Evolutionary conservation across 306 rosid species (phyloP).

Genomic region (Cercis canadensis): DNA sequence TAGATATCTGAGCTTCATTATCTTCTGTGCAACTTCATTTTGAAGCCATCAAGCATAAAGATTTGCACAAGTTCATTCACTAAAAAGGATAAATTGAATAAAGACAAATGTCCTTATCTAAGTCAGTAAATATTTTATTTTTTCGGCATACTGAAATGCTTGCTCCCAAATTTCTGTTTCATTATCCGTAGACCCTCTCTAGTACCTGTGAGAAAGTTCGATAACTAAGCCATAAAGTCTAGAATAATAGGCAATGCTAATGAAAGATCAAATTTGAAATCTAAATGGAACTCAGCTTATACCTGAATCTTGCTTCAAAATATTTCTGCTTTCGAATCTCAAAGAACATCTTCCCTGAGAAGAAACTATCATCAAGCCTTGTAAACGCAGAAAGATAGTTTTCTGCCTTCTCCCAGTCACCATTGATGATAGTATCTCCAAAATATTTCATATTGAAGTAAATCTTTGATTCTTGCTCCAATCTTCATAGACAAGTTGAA

Average conservation of each 20-base stretch:
- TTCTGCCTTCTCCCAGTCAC: constrained; percentile 36
- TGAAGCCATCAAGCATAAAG: not conserved
- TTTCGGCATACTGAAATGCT: not conserved
- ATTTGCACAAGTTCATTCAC: not conserved
- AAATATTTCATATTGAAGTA: constrained; percentile 32
- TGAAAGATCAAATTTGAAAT: not conserved
- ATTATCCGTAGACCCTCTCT: not conserved
- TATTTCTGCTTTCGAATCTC: constrained; percentile 25
- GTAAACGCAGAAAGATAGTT: constrained; percentile 30
- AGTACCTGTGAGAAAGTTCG: not conserved
- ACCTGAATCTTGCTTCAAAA: constrained; percentile 19
- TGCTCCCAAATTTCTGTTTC: not conserved
- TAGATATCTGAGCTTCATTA: not conserved
- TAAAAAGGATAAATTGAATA: not conserved
- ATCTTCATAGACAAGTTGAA: constrained; percentile 11
- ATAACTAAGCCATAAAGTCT: not conserved
- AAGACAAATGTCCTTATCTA: not conserved
- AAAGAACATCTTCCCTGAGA: constrained; percentile 4
- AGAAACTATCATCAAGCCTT: constrained; percentile 8
- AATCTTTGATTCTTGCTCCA: constrained; percentile 33
- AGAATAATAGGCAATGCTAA: not conserved
- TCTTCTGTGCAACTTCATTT: not conserved
- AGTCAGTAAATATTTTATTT: not conserved
- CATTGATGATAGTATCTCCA: constrained; percentile 20
- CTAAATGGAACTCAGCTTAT: not conserved